Base-by-base conservation (phyloP, 345 rosid species). In the Laguncularia racemosa region DNA sequence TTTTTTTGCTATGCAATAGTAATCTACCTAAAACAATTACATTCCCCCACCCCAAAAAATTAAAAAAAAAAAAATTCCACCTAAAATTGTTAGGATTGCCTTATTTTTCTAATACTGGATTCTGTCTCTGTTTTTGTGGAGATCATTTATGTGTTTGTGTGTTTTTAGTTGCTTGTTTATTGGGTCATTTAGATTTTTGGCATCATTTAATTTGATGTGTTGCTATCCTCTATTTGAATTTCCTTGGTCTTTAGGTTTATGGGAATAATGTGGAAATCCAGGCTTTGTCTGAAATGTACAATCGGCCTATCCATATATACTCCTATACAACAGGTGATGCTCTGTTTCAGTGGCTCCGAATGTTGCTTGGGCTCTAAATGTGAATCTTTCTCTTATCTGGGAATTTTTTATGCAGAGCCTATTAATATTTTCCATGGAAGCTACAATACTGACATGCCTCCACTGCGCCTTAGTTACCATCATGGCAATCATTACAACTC, bases 261-360 rank as follows among this genome's bases (percentile, higher is more conserved):
- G 99, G 99, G 57, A 95, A 95, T 81, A 95, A 95, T 68, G 75
- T 81, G 61, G 97, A 95, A 85, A 95, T 95, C 57, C 99, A 95
- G 76, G 96, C 91, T 33, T 56, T 95, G 13, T 93, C 93, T 20
- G 99, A 95, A 73, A 95, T 95, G 89, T 95, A 85, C 63, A 95
- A 90, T 70, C 79, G 97, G 59, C 99, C 97, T 20, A 95, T 95
- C 67, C 99, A 90, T 67, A 84, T 95, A 16, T 95, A 90, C 68
- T 88, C 97, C 63, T 88, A 95, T 63, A 80, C 81, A 76, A 81
- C 92, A 72, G 99, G 99, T 95, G 67, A 56, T 50, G 4, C 40
- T 50, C 46, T 57, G 26, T 19, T 46, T 14, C 13, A 15, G n/a
- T 46, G 46, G 44, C 61, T 17, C 20, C 8, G 21, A 21, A 16